Evolutionary conservation across 495 filamentous ascomycete species (phyloP).

Genomic region (Aspergillus olivimuriae): DNA sequence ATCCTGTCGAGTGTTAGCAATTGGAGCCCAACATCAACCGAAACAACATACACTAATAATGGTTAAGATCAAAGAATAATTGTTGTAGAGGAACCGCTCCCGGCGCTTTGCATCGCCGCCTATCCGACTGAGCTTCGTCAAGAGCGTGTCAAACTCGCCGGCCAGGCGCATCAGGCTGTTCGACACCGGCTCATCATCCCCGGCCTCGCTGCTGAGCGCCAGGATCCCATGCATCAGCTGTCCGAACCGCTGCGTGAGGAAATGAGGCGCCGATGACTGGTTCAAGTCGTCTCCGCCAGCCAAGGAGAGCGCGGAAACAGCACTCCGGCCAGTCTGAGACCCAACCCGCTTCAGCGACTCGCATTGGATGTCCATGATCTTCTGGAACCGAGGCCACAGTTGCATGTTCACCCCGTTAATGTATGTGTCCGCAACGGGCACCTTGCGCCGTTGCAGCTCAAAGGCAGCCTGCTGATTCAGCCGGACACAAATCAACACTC

Average conservation of each 20-base stretch:
- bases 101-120: constrained; percentile 72
- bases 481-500: constrained; percentile 82
- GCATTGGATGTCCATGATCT: constrained; percentile 86
- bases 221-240: constrained; percentile 83
- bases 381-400: constrained; percentile 92
- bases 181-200: constrained; percentile 87
- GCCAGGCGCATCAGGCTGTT: constrained; percentile 70
- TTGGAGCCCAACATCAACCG: not conserved
- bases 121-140: constrained; percentile 59
- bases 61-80: constrained; percentile 85
- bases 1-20: constrained; percentile 43
- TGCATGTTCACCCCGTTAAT: constrained; percentile 94
- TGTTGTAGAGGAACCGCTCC: constrained; percentile 87
- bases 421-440: constrained; percentile 83
- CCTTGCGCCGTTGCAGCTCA: constrained; percentile 82
- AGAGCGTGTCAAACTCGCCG: constrained; percentile 69
- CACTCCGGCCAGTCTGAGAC: constrained; percentile 43
- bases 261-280: constrained; percentile 80
- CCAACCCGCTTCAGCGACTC: constrained; percentile 67
- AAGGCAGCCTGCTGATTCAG: constrained; percentile 91
- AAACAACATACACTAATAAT: constrained; percentile 63
- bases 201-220: constrained; percentile 73
- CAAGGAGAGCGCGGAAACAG: constrained; percentile 50
- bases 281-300: constrained; percentile 51
- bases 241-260: constrained; percentile 86